These are phyloP conservation scores for Cyberlindnera euphorbiae DNA, from an alignment of 805 yeast species.

Conservation along the genomic window DNA sequence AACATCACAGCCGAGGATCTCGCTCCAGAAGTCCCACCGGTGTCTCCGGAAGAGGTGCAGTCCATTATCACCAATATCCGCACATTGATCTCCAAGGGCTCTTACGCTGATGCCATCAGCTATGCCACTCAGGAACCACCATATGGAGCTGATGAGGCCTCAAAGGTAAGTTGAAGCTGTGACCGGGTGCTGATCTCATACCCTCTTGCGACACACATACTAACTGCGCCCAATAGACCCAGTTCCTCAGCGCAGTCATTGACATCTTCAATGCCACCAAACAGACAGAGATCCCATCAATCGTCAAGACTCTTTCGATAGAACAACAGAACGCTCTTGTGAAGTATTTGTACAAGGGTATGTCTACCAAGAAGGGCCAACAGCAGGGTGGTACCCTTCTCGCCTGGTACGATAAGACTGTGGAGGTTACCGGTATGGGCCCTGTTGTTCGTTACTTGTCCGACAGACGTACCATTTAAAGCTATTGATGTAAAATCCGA, in stretches of 20 bases:
- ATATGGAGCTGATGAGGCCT: conserved; percentile 63
- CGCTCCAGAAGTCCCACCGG: conserved; percentile 40
- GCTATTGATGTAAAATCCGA: background rate
- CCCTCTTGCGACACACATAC: conserved; percentile 21
- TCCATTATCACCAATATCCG: conserved; percentile 55
- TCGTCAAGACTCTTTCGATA: conserved; percentile 53
- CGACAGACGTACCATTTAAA: conserved; percentile 73
- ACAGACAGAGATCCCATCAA: conserved; percentile 57
- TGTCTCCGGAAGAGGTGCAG: conserved; percentile 49
- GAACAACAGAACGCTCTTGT: conserved; percentile 74
- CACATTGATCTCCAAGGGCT: conserved; percentile 63
- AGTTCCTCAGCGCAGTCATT: conserved; percentile 52
- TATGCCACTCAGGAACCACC: conserved; percentile 72
- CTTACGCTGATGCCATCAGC: conserved; percentile 60
- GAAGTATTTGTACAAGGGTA: conserved; percentile 81
- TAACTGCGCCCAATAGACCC: conserved; percentile 29
- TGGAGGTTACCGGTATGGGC: conserved; percentile 81
- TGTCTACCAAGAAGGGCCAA: conserved; percentile 73
- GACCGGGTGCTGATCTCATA: too few relatives aligned
- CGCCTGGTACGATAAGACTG: conserved; percentile 89
- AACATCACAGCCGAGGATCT: conserved; percentile 58
- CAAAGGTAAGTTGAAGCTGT: conserved; percentile 34
- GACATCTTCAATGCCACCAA: conserved; percentile 67
- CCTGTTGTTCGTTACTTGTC: conserved; percentile 82
- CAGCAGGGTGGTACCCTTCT: conserved; percentile 82